A percentile compares a stretch with the other conserved stretches of the same genome.
These are phyloP conservation scores for Xerocomus brunneocitrinus DNA, from an alignment of 768 basidiomycete genomes.

Conservation along the genomic window DNA sequence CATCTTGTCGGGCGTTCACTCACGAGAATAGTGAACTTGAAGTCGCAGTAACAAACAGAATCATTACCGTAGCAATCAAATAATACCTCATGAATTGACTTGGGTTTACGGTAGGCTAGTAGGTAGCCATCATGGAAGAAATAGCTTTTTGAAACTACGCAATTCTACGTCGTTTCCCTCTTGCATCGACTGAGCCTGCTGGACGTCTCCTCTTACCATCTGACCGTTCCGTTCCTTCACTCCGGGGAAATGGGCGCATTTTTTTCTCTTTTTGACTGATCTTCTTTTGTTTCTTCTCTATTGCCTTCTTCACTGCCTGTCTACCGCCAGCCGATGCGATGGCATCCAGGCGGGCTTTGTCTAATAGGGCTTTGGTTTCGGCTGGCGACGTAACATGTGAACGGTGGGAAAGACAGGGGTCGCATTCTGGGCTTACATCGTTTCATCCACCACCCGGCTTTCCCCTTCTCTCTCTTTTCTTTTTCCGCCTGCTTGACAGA, in stretches of 20 bases:
- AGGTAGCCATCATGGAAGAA: neutral
- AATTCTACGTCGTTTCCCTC: slow-evolving; percentile 23
- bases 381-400: slow-evolving; percentile 39
- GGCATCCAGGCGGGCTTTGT: slow-evolving; percentile 75
- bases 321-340: slow-evolving; percentile 74
- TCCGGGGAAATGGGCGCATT: slow-evolving; percentile 58
- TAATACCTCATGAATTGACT: slow-evolving; percentile 20
- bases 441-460: slow-evolving; percentile 84
- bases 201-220: slow-evolving; percentile 15
- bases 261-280: slow-evolving; percentile 85
- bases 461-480: slow-evolving; percentile 67
- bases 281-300: slow-evolving; percentile 89
- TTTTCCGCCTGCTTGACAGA: slow-evolving; percentile 43
- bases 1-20: slow-evolving; percentile 24
- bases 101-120: neutral
- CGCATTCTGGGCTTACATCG: slow-evolving; percentile 46
- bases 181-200: slow-evolving; percentile 6
- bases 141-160: slow-evolving; percentile 1
- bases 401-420: neutral
- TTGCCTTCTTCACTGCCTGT: slow-evolving; percentile 77
- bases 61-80: slow-evolving; percentile 25
- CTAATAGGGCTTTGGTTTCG: slow-evolving; percentile 70
- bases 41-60: slow-evolving; percentile 25
- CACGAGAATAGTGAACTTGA: slow-evolving; percentile 22
- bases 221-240: slow-evolving; percentile 2